Percentiles rank a stretch among this genome's conserved stretches.
Evolutionary conservation across 192 early-diverging fungal genomes (phyloP).

Genomic region (Backusella tuberculispora): DNA sequence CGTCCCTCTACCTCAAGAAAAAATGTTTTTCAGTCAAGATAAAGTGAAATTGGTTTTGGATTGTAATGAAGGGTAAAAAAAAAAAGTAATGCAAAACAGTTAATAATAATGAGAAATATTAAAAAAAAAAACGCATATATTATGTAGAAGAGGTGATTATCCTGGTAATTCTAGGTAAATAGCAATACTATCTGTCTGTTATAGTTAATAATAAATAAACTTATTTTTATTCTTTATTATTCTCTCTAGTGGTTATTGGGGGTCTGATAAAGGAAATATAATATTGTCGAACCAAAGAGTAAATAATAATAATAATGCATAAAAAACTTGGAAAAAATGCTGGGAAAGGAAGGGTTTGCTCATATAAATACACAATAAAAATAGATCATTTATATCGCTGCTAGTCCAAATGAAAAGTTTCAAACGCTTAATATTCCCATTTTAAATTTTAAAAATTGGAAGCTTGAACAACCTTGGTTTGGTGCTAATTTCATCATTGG

Average conservation of each 20-base stretch:
- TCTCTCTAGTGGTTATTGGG: slow-evolving; percentile 31
- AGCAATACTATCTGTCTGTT: neutral
- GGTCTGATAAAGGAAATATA: slow-evolving; percentile 29
- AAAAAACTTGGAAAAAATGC: neutral
- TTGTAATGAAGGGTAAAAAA: slow-evolving; percentile 35
- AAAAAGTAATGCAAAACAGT: too few relatives aligned
- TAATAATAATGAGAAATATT: too few relatives aligned
- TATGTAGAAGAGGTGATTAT: slow-evolving; percentile 28
- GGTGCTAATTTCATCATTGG: slow-evolving; percentile 53
- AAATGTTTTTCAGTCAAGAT: slow-evolving; percentile 40
- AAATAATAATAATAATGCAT: neutral
- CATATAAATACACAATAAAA: neutral
- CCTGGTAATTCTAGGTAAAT: slow-evolving; percentile 39
- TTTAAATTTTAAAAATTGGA: slow-evolving; percentile 44
- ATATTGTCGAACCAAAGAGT: slow-evolving; percentile 43
- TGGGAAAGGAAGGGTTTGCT: too few relatives aligned
- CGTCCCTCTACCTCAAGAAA: slow-evolving; percentile 44
- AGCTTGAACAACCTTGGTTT: slow-evolving; percentile 60
- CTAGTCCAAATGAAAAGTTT: slow-evolving; percentile 17
- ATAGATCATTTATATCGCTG: slow-evolving; percentile 39
- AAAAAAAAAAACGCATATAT: neutral
- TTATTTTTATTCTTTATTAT: neutral
- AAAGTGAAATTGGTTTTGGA: slow-evolving; percentile 34
- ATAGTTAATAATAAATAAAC: neutral
- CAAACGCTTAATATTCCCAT: slow-evolving; percentile 43